Conservation (phyloP, 2,329 filamentous ascomycete genomes). For the Neoscytalidium dimidiatum region DNA sequence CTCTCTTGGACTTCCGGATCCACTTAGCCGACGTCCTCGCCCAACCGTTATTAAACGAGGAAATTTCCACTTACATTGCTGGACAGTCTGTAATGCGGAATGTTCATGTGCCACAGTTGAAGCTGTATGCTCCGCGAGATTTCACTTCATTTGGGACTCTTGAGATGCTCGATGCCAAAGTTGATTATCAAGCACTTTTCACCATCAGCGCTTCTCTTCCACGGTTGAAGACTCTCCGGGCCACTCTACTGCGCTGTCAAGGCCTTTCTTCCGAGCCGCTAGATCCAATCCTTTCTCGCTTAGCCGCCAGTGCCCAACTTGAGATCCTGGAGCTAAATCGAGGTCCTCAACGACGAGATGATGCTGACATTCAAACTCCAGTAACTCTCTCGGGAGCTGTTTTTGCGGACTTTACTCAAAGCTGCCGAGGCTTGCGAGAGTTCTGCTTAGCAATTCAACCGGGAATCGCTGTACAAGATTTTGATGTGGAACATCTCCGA, state of each 20-base stretch:
- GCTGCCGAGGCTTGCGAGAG: neutral
- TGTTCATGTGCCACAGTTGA: neutral
- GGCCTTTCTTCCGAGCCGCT: neutral
- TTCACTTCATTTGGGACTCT: neutral
- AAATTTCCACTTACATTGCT: neutral
- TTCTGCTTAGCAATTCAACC: neutral
- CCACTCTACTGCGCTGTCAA: neutral
- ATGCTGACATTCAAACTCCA: neutral
- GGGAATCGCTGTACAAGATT: neutral
- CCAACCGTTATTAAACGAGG: neutral
- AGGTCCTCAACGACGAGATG: neutral
- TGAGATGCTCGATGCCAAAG: neutral
- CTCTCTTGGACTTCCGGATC: slow-evolving; percentile 2
- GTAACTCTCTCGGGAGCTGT: neutral
- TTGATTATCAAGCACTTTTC: neutral
- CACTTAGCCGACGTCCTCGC: neutral
- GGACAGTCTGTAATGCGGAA: neutral
- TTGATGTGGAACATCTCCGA: neutral
- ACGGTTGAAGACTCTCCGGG: neutral
- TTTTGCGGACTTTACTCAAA: neutral
- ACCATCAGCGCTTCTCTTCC: neutral
- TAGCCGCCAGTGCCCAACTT: neutral
- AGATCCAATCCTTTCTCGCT: neutral
- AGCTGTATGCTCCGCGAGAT: neutral
- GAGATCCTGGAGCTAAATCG: neutral